These are phyloP conservation scores for Gamsiella multidivaricata DNA, from an alignment of 192 early-diverging fungal genomes.

Conservation along the genomic window DNA sequence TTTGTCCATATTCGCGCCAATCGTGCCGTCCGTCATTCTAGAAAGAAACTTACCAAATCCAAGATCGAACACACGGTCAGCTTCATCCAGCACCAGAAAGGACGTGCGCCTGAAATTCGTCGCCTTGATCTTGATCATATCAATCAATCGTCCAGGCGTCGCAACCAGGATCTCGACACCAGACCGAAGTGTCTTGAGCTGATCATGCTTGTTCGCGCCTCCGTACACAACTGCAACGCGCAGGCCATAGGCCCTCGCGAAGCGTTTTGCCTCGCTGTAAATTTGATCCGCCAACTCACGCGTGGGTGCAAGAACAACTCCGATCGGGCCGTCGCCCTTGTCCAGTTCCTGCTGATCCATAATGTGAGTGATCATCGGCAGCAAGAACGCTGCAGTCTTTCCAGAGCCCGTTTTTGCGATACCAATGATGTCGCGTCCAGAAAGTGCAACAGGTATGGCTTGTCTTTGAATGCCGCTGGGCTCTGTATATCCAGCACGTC, in stretches of 20 bases:
- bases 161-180: conserved; percentile 85
- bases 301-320: conserved; percentile 81
- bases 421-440: conserved; percentile 86
- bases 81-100: conserved; percentile 95
- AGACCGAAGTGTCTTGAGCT: conserved; percentile 81
- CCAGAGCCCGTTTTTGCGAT: conserved; percentile 90
- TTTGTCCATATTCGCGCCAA: conserved; percentile 29
- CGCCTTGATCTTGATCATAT: conserved; percentile 90
- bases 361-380: conserved; percentile 87
- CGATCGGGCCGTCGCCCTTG: conserved; percentile 84
- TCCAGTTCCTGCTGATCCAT: conserved; percentile 85
- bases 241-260: conserved; percentile 79
- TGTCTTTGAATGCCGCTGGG: conserved; percentile 85
- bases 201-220: conserved; percentile 84
- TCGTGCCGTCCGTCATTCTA: neutral
- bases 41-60: conserved; percentile 84
- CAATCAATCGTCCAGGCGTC: conserved; percentile 88
- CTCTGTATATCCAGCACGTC: conserved; percentile 72
- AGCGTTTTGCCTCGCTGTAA: conserved; percentile 81
- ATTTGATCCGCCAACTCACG: conserved; percentile 85
- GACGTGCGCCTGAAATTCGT: conserved; percentile 82
- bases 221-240: conserved; percentile 79
- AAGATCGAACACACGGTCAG: conserved; percentile 96
- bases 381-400: conserved; percentile 86
- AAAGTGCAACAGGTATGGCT: conserved; percentile 79